These are phyloP conservation scores for Misopates orontium DNA, from an alignment of 257 asterid genomes.

Conservation along the genomic window DNA sequence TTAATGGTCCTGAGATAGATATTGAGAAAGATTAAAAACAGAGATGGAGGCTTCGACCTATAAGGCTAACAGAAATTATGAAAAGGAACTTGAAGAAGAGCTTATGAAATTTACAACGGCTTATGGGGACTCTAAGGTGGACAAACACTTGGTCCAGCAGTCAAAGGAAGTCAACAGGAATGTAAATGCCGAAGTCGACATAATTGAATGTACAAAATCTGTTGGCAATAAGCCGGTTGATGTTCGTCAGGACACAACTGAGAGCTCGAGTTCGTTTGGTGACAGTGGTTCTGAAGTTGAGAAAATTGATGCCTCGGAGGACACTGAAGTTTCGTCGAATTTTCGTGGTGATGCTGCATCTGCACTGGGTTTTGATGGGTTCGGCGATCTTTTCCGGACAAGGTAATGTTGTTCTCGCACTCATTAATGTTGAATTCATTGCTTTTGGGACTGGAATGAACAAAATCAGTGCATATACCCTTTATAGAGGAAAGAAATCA, in stretches of 20 bases:
- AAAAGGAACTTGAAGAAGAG: slow-evolving; percentile 40
- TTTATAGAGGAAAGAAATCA: slow-evolving; percentile 3
- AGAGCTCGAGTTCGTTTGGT: slow-evolving; percentile 69
- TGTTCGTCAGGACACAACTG: slow-evolving; percentile 44
- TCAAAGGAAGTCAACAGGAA: slow-evolving; percentile 20
- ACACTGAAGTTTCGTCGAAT: slow-evolving; percentile 46
- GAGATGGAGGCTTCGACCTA: slow-evolving; percentile 31
- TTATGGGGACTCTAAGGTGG: slow-evolving; percentile 24
- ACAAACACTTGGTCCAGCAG: slow-evolving; percentile 17
- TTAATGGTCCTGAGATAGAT: slow-evolving; percentile 25
- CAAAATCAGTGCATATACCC: slow-evolving; percentile 8
- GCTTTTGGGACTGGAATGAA: neutral
- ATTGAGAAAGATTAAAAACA: slow-evolving; percentile 21
- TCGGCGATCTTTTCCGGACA: slow-evolving; percentile 38
- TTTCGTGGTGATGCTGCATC: slow-evolving; percentile 44
- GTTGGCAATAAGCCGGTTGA: slow-evolving; percentile 34
- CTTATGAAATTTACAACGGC: slow-evolving; percentile 36
- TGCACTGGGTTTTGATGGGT: slow-evolving; percentile 34
- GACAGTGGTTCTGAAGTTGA: slow-evolving; percentile 42
- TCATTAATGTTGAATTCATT: neutral
- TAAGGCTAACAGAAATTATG: slow-evolving; percentile 24
- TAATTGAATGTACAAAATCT: slow-evolving; percentile 26
- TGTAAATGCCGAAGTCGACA: slow-evolving; percentile 30
- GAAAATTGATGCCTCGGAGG: slow-evolving; percentile 31
- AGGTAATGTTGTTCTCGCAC: slow-evolving; percentile 38